phyloP scores from a whole-genome alignment of 2,329 filamentous ascomycete genomes.

The Sclerotinia subarctica region DNA sequence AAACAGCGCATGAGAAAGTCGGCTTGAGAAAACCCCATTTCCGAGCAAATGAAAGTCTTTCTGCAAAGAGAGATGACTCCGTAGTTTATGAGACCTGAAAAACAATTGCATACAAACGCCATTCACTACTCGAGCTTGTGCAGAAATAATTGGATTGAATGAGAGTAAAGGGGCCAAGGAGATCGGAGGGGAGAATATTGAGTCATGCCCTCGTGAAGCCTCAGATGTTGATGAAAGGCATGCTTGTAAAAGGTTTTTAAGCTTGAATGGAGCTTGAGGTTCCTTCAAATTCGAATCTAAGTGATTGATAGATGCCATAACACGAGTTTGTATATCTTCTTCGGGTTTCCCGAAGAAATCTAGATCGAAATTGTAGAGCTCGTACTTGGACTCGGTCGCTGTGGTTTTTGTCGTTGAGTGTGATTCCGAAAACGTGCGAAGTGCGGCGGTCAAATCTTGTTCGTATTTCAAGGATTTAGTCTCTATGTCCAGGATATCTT shows the following conservation, averaged over 20 bases:
- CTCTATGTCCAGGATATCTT: conserved; percentile 63
- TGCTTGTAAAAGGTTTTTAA: conserved; percentile 29
- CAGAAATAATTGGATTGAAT: conserved; percentile 68
- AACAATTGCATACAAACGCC: conserved; percentile 72
- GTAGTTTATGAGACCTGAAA: conserved; percentile 70
- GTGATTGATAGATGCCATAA: conserved; percentile 51
- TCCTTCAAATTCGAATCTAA: conserved; percentile 42
- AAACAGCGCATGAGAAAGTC: conserved; percentile 79
- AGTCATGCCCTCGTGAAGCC: conserved; percentile 21
- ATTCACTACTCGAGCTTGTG: conserved; percentile 75
- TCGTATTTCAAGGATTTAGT: conserved; percentile 55
- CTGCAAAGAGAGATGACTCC: conserved; percentile 70
- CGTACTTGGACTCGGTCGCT: background rate
- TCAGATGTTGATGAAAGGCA: conserved; percentile 27
- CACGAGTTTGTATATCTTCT: conserved; percentile 46
- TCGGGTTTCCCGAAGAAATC: conserved; percentile 51
- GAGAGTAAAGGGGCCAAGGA: conserved; percentile 65
- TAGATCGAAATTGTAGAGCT: conserved; percentile 21
- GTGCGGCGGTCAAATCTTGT: conserved; percentile 40
- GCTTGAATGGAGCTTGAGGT: conserved; percentile 25
- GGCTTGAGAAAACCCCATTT: conserved; percentile 77
- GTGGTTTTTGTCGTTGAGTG: background rate
- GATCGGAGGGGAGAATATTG: conserved; percentile 36
- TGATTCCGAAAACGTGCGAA: conserved; percentile 28
- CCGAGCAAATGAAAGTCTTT: conserved; percentile 79